Base-by-base conservation (phyloP, 176 grass and related monocot species). In the Tillandsia fasciculata region DNA sequence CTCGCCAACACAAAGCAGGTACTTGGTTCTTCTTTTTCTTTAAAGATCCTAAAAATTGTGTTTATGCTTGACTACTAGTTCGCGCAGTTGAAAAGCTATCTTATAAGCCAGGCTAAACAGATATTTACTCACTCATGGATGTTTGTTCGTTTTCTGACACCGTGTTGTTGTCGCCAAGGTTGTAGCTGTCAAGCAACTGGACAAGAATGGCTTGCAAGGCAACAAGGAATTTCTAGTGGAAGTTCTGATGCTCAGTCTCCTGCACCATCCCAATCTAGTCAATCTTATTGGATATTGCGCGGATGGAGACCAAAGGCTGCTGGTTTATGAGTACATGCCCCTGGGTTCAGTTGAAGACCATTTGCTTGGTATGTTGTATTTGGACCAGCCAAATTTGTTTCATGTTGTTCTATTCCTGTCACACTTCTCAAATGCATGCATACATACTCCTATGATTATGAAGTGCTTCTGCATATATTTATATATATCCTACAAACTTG, bases 311-410 rank as follows among this genome's bases (percentile, higher is more conserved):
- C 89, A 99, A 63, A 92, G 89, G 75, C 72, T 99, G 26, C 64
- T 99, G 63, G 94, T 93, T 33, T 99, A 93, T 10, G 94, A 93
- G 72, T 99, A 86, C 77, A 90, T 99, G 94, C 74, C 81, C 56
- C 69, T 82, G 54, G 94, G 94, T 59, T 92, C 86, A 18, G 69
- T 99, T 50, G 86, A 88, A 72, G 78, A 82, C 14, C 89, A 92
- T 72, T 63, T 99, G 57, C 72, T 99, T 74, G 87, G 94, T 99
- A 72, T 65, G 52, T 18, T 64, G 59, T 14, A 47, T 33, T 53
- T 11, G 33, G 8, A 42, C 12, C 57, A 24, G 48, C 63, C 68
- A 14, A 10, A 57, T 12, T 20, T 67, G n/a, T 53, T 77, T 74
- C 23, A 12, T 26, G 54, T 77, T 33, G 51, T 65, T 3, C 18